A percentile compares a stretch with the other conserved stretches of the same genome.
Conservation (phyloP, 169 alveolate species). For the Cyclospora cayetanensis region DNA sequence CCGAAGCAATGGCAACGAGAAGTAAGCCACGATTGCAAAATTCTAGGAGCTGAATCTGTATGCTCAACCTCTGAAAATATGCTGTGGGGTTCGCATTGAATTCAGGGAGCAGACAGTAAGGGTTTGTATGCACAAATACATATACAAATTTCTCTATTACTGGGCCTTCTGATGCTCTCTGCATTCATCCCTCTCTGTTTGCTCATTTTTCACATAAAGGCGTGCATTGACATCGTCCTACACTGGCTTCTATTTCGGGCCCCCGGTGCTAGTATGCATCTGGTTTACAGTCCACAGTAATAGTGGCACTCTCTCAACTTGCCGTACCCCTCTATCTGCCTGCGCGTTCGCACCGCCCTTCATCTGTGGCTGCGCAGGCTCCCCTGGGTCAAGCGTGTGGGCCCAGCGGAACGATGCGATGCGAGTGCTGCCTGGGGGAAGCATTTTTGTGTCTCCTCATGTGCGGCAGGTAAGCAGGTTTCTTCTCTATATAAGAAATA, state of each 20-base stretch:
- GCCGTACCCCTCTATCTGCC: neutral
- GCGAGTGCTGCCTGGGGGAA: constrained; percentile 67
- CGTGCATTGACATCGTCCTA: too few relatives aligned
- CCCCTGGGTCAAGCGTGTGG: constrained; percentile 35
- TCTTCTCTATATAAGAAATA: neutral
- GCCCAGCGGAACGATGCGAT: constrained; percentile 41
- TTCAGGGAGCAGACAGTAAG: too few relatives aligned
- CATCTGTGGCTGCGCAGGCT: constrained; percentile 7
- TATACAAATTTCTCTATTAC: too few relatives aligned
- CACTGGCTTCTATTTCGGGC: too few relatives aligned
- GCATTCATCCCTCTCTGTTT: too few relatives aligned
- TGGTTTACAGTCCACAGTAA: too few relatives aligned
- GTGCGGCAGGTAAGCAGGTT: constrained; percentile 56
- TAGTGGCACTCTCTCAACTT: neutral
- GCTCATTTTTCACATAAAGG: too few relatives aligned
- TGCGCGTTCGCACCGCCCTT: neutral
- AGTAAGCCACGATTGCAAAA: neutral
- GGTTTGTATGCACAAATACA: too few relatives aligned
- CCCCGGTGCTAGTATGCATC: too few relatives aligned
- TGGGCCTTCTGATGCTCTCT: too few relatives aligned
- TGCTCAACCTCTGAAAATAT: neutral
- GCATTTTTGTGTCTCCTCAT: constrained; percentile 69
- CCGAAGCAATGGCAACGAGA: constrained; percentile 60
- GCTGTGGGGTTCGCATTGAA: too few relatives aligned
- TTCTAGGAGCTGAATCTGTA: neutral